Conservation (phyloP, 2,329 filamentous ascomycete species). For the Pestalotiopsis sp. region DNA sequence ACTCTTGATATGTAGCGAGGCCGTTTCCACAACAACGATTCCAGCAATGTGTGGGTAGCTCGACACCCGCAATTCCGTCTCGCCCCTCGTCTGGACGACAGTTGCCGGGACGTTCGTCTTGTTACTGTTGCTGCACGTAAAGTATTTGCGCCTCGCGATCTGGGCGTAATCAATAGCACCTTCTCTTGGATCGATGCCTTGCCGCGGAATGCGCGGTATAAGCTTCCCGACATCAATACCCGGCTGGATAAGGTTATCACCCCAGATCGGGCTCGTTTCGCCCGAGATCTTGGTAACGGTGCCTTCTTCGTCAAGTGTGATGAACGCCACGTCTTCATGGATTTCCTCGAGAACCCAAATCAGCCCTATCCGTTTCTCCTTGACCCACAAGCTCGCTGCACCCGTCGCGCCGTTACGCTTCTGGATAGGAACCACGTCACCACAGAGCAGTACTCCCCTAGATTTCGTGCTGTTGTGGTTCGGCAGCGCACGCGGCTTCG, state of each 20-base stretch:
- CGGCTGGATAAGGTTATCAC: constrained; percentile 64
- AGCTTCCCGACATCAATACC: constrained; percentile 78
- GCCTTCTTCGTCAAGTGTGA: constrained; percentile 79
- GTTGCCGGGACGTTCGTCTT: constrained; percentile 83
- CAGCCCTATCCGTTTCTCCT: constrained; percentile 89
- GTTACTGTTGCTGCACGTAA: constrained; percentile 79
- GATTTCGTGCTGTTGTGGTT: constrained; percentile 77
- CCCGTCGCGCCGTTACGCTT: constrained; percentile 92
- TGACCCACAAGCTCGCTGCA: constrained; percentile 96
- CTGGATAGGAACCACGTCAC: constrained; percentile 96
- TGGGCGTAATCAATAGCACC: constrained; percentile 79
- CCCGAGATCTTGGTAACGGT: constrained; percentile 71
- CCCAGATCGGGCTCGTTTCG: constrained; percentile 87
- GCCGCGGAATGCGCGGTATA: constrained; percentile 79
- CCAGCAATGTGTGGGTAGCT: constrained; percentile 97
- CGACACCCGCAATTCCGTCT: constrained; percentile 78
- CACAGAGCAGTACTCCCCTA: constrained; percentile 87
- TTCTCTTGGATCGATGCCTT: constrained; percentile 69
- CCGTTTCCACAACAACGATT: constrained; percentile 88
- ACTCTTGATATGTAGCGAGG: constrained; percentile 79
- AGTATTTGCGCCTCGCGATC: constrained; percentile 73
- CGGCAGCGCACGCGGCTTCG: constrained; percentile 54
- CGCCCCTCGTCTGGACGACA: constrained; percentile 71
- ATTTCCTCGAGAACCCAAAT: constrained; percentile 99
- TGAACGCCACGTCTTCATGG: constrained; percentile 83